Conservation (phyloP, 441 rosid species). For the Adansonia madagascariensis region DNA sequence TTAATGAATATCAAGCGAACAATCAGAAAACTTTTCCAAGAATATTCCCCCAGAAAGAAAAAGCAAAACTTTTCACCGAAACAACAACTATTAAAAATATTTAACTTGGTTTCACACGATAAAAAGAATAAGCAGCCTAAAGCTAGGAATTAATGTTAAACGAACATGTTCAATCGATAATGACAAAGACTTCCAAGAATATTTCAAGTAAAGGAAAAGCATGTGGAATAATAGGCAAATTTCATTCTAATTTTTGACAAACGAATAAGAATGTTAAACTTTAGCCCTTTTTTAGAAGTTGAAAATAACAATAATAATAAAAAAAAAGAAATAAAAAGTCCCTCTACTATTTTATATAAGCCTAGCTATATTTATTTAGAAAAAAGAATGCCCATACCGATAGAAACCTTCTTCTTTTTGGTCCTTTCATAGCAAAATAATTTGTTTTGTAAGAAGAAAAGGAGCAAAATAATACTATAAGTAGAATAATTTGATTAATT, state of each 20-base stretch:
- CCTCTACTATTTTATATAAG: neutral
- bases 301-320: neutral
- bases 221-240: neutral
- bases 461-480: neutral
- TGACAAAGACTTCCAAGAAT: constrained; percentile 11
- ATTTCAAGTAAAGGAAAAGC: neutral
- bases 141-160: neutral
- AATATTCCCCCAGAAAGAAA: neutral
- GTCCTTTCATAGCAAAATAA: neutral
- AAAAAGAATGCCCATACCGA: neutral
- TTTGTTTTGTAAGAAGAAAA: neutral
- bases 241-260: constrained; percentile 8
- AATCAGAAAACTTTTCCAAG: neutral
- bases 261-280: constrained; percentile 18
- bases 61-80: neutral
- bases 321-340: neutral
- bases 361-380: neutral
- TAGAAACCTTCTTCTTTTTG: neutral
- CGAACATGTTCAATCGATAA: neutral
- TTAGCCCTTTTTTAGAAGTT: neutral
- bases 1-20: neutral
- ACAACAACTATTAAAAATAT: neutral
- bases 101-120: neutral
- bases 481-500: neutral
- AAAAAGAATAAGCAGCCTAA: neutral